Conservation (phyloP, 2,329 filamentous ascomycete genomes). For the Aspergillus versicolor region DNA sequence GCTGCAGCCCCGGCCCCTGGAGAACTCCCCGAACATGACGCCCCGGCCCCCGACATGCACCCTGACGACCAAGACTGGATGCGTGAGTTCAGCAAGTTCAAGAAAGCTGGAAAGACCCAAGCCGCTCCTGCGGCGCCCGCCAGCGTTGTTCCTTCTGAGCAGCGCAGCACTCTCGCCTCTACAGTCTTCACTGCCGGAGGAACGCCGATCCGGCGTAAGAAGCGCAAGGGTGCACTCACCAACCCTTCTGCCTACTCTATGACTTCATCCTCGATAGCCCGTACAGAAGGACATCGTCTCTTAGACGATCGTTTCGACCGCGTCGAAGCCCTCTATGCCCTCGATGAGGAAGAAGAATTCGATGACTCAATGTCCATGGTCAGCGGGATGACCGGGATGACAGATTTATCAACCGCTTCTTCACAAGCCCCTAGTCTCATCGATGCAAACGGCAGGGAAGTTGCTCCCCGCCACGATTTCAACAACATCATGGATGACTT, state of each 20-base stretch:
- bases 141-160: conserved; percentile 40
- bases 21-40: conserved; percentile 38
- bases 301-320: conserved; percentile 90
- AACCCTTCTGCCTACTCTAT: conserved; percentile 86
- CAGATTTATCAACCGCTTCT: conserved; percentile 47
- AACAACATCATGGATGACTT: conserved; percentile 93
- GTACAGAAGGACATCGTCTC: conserved; percentile 81
- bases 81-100: conserved; percentile 90
- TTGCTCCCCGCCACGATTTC: conserved; percentile 74
- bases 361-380: conserved; percentile 53
- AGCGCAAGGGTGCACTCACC: conserved; percentile 90
- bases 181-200: conserved; percentile 63
- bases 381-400: conserved; percentile 57
- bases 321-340: conserved; percentile 78
- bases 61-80: conserved; percentile 81
- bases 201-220: conserved; percentile 68
- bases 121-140: conserved; percentile 36
- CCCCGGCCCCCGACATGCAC: conserved; percentile 43
- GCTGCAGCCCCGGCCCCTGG: conserved; percentile 20
- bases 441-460: conserved; percentile 36
- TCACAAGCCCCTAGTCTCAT: conserved; percentile 63
- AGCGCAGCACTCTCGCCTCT: conserved; percentile 44
- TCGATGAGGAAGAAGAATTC: conserved; percentile 56
- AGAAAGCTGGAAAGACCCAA: conserved; percentile 66
- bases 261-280: conserved; percentile 81